Conservation (phyloP, 345 rosid genomes). For the Dipteronia dyeriana region DNA sequence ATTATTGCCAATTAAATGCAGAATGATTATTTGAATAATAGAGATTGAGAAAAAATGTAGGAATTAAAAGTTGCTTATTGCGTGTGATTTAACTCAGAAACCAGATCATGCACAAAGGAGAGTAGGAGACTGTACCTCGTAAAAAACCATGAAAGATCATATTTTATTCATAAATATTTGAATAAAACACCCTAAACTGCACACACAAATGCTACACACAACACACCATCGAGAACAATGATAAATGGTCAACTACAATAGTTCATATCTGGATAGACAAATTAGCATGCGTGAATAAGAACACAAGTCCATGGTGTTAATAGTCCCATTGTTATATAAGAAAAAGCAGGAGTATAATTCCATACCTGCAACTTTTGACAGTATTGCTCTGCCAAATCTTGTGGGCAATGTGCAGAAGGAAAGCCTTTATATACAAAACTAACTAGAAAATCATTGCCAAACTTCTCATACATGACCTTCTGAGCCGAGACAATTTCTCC, state of each 20-base stretch:
- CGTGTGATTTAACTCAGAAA: background rate
- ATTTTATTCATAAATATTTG: background rate
- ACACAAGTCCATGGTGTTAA: background rate
- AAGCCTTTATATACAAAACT: conserved; percentile 61
- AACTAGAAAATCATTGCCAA: conserved; percentile 74
- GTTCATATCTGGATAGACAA: no score
- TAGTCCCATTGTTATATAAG: background rate
- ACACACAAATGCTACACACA: background rate
- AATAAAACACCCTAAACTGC: background rate
- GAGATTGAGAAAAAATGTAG: background rate
- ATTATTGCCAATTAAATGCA: background rate
- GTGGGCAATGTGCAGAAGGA: conserved; percentile 60
- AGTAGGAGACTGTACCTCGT: background rate
- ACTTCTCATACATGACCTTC: conserved; percentile 92
- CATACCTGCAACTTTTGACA: conserved; percentile 89
- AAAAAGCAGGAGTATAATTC: background rate
- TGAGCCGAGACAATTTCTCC: conserved; percentile 88
- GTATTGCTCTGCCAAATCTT: conserved; percentile 69
- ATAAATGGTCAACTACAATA: no score
- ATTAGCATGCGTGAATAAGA: background rate
- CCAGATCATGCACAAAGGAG: background rate
- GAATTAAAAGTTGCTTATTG: background rate
- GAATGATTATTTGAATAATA: background rate
- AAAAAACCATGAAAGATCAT: background rate
- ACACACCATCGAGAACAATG: background rate